Evolutionary conservation across 305 asterid genomes (phyloP).

Genomic region (Fraxinus albicans): DNA sequence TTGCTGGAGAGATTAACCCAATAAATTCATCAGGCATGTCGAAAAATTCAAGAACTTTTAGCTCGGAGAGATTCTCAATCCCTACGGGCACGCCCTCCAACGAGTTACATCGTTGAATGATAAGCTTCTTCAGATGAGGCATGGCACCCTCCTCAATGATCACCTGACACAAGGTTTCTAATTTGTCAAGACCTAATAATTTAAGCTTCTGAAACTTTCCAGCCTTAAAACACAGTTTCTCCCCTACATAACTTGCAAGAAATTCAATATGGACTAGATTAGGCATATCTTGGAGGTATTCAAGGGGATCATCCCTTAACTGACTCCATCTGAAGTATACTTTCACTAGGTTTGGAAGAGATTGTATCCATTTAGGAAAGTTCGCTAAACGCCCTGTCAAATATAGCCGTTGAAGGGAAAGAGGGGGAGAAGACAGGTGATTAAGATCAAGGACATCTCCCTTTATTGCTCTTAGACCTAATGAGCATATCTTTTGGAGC

Average conservation of each 20-base stretch:
- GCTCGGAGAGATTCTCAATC: conserved; percentile 9
- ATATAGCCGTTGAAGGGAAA: conserved; percentile 16
- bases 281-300: conserved; percentile 23
- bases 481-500: conserved; percentile 11
- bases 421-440: conserved; percentile 8
- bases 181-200: neutral
- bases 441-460: conserved; percentile 19
- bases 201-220: conserved; percentile 18
- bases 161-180: neutral
- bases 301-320: neutral
- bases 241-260: conserved; percentile 4
- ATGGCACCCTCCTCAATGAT: conserved; percentile 14
- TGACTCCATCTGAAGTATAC: conserved; percentile 7
- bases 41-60: conserved; percentile 20
- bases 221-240: neutral
- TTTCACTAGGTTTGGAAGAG: conserved; percentile 18
- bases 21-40: conserved; percentile 25
- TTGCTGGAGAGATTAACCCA: conserved; percentile 1
- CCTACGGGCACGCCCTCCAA: conserved; percentile 21
- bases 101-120: conserved; percentile 19
- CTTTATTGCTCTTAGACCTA: neutral
- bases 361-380: conserved; percentile 19
- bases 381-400: conserved; percentile 16
- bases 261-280: conserved; percentile 21
- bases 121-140: conserved; percentile 25